Evolutionary conservation across 2,329 filamentous ascomycete genomes (phyloP), one percentile per base, ranked within the genome.

Genomic region (Pyrenochaeta sp.): DNA sequence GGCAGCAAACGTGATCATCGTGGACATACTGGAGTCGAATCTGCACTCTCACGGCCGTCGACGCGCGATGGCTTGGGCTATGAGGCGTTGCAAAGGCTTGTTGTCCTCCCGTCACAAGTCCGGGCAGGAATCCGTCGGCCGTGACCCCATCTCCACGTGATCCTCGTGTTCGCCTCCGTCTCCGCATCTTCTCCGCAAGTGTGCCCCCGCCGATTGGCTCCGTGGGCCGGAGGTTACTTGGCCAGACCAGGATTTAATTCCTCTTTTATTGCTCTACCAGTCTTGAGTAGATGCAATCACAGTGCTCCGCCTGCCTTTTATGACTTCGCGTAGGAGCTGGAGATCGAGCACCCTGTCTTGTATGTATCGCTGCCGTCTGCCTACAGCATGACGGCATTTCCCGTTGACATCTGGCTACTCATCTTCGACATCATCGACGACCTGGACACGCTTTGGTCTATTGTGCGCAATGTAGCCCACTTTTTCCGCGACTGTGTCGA

Each of bases 1-100:
- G n/a, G 76, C 75, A 21, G 77, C 76, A 52, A 79, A 79, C 23
- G 76, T 79, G 50, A 77, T 77, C 68, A 78, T 77, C 20, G 70
- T 74, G 40, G 74, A 76, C 75, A 78, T 77, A 9, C 50, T 58
- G 58, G 48, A 49, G 56, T 23, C 41, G 49, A 27, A 30, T 35
- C 32, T 15, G 46, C 30, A 51, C 46, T 58, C 47, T 55, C 43
- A 36, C 42, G 37, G 49, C 45, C 43, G 43, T 46, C 35, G 39
- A 33, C 29, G 44, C 21, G 51, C 46, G 33, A 54, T 53, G 47
- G 36, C 49, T 41, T n/a, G 56, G 50, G 54, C 41, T 47, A 41
- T 31, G 40, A 57, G 49, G 51, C 57, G 54, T 45, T 48, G 50
- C 36, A 53, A 37, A 46, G 56, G 60, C 59, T 58, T 49, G 60